Evolutionary conservation across 2,329 filamentous ascomycete genomes (phyloP).

Genomic region (Sporothrix mexicana): DNA sequence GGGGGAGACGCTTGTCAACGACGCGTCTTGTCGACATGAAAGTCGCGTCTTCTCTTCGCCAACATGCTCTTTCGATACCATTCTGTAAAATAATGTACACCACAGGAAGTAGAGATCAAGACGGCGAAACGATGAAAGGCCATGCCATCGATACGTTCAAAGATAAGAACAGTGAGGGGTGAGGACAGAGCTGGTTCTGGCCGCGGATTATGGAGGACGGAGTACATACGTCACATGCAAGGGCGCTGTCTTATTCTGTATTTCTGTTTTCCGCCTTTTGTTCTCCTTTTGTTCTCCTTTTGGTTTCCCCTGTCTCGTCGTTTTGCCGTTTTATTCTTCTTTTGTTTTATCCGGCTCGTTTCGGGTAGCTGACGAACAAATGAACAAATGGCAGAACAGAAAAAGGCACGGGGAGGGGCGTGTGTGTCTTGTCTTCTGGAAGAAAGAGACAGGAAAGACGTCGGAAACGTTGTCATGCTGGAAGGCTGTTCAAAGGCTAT

Average conservation of each 20-base stretch:
- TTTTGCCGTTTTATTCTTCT: background rate
- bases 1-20: background rate
- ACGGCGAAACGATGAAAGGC: background rate
- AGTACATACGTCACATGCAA: conserved; percentile 13
- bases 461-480: background rate
- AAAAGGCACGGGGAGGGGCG: conserved; percentile 17
- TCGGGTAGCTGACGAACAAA: background rate
- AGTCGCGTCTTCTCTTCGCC: background rate
- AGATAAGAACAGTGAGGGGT: background rate
- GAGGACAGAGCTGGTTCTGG: background rate
- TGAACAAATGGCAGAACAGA: conserved; percentile 7
- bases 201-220: background rate
- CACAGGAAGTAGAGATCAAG: background rate
- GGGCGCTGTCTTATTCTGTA: background rate
- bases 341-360: background rate
- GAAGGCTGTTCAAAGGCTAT: background rate
- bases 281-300: no score
- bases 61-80: background rate
- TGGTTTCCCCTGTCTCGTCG: background rate
- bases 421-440: background rate
- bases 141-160: background rate
- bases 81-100: conserved; percentile 15
- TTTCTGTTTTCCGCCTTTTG: no score
- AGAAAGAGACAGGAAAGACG: background rate
- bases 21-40: background rate